Percentiles rank a stretch among this genome's conserved stretches.
Evolutionary conservation across 108 stramenopile genomes (phyloP).

Genomic region (Schizochytrium sp.): DNA sequence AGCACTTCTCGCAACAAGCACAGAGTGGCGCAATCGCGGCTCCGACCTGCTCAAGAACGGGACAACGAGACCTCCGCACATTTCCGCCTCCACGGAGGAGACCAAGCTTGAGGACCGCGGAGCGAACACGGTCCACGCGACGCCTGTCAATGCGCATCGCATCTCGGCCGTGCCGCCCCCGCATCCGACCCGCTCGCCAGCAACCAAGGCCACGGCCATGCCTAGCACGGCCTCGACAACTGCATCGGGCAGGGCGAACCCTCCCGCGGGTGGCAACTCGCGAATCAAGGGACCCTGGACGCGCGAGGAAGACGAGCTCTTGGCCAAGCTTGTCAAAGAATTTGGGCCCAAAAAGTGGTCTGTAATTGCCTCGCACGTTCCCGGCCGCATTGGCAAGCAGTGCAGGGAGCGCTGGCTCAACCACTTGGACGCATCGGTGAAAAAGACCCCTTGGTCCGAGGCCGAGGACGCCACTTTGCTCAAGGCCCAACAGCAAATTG

Average conservation of each 20-base stretch:
- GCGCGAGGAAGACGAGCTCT: constrained; percentile 20
- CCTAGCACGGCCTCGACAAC: not conserved
- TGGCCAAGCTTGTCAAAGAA: constrained; percentile 8
- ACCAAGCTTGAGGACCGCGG: not conserved
- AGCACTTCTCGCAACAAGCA: not conserved
- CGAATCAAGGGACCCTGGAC: constrained; percentile 30
- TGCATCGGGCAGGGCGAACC: not conserved
- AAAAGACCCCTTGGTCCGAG: constrained; percentile 25
- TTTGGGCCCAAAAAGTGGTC: constrained; percentile 28
- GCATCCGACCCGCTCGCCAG: not conserved
- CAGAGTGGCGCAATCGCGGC: not conserved
- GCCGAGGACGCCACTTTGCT: constrained; percentile 20
- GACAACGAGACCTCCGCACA: too few relatives aligned
- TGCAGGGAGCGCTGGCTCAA: constrained; percentile 33
- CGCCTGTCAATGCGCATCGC: not conserved
- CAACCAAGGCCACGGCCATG: not conserved
- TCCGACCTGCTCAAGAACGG: not conserved
- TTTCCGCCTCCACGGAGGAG: not conserved
- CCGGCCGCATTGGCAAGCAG: constrained; percentile 28
- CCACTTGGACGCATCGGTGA: constrained; percentile 28
- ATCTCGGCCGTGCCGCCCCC: not conserved
- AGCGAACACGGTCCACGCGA: not conserved
- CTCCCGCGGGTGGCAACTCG: not conserved
- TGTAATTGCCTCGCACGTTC: constrained; percentile 20
- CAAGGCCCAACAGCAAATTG: not conserved